A percentile compares a stretch with the other conserved stretches of the same genome.
Evolutionary conservation across 2,329 filamentous ascomycete species (phyloP).

Genomic region (Scytalidium sp.): DNA sequence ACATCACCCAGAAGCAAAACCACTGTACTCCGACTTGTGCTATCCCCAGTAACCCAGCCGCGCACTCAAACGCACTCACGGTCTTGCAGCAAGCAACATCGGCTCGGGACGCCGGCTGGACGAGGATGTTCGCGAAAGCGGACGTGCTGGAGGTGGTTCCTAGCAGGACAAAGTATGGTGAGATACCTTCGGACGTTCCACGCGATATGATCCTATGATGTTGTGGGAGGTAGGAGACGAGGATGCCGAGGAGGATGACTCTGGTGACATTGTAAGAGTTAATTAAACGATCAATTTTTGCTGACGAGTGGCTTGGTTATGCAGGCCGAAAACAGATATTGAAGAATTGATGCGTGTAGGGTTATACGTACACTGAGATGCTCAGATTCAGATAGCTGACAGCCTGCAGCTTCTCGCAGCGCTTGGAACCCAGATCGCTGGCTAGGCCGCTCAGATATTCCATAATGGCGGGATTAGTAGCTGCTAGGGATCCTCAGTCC

Average conservation of each 20-base stretch:
- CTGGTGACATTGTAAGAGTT: constrained; percentile 10
- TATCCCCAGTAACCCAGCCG: constrained; percentile 82
- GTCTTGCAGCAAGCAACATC: constrained; percentile 86
- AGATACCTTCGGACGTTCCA: constrained; percentile 88
- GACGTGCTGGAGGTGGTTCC: constrained; percentile 86
- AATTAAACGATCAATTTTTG: too few relatives aligned
- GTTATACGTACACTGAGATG: constrained; percentile 45
- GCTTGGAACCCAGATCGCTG: constrained; percentile 15
- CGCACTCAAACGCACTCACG: constrained; percentile 78
- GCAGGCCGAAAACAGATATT: too few relatives aligned
- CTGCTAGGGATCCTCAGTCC: not conserved
- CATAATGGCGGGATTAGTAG: constrained; percentile 12
- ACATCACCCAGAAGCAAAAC: constrained; percentile 92
- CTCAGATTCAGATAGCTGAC: constrained; percentile 49
- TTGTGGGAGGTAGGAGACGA: constrained; percentile 92
- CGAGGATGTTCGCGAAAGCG: constrained; percentile 88
- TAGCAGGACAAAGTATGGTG: constrained; percentile 92
- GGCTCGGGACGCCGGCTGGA: constrained; percentile 75
- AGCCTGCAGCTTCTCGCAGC: constrained; percentile 48
- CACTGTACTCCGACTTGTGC: constrained; percentile 90
- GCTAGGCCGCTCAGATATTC: constrained; percentile 12
- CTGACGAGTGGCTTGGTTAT: too few relatives aligned
- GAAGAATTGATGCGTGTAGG: not conserved
- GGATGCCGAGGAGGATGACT: constrained; percentile 80
- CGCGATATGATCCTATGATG: constrained; percentile 87